Conservation (phyloP, 1,139 yeast genomes). For the Blastobotrys apis region DNA sequence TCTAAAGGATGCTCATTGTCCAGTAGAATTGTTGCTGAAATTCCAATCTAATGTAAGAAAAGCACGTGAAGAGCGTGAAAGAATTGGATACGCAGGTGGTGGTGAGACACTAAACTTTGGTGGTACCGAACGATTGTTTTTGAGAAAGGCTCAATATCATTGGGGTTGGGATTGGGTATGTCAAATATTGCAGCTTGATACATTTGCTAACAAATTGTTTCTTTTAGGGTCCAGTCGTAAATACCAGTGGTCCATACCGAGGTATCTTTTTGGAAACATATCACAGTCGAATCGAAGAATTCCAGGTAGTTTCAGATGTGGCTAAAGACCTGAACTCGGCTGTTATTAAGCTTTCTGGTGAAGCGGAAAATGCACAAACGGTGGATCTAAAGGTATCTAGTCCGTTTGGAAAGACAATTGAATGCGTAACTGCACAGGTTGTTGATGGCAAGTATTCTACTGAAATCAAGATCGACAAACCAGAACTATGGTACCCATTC, state of each 20-base stretch:
- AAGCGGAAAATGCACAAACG: constrained; percentile 7
- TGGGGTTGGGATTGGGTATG: constrained; percentile 26
- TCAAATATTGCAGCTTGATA: neutral
- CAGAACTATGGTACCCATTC: constrained; percentile 43
- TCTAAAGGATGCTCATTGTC: neutral
- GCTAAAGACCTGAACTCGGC: constrained; percentile 15
- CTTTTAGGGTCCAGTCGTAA: constrained; percentile 21
- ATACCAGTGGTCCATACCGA: constrained; percentile 20
- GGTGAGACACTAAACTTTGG: constrained; percentile 16
- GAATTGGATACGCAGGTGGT: constrained; percentile 15
- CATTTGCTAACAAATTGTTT: neutral
- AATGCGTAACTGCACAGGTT: neutral
- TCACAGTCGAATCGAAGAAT: constrained; percentile 7
- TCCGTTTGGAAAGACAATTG: constrained; percentile 6
- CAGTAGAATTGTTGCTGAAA: constrained; percentile 11
- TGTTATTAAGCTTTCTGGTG: constrained; percentile 7
- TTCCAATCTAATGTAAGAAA: constrained; percentile 11
- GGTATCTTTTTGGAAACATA: constrained; percentile 18
- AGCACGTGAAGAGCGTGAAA: constrained; percentile 14
- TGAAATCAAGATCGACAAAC: constrained; percentile 13
- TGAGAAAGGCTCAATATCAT: constrained; percentile 23
- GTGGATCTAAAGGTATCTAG: constrained; percentile 4
- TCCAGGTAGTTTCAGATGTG: constrained; percentile 21
- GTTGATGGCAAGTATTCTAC: constrained; percentile 1
- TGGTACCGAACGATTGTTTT: constrained; percentile 16